These are phyloP conservation scores for Phyllosticta citriasiana DNA, from an alignment of 2,329 filamentous ascomycete species.

Conservation along the genomic window DNA sequence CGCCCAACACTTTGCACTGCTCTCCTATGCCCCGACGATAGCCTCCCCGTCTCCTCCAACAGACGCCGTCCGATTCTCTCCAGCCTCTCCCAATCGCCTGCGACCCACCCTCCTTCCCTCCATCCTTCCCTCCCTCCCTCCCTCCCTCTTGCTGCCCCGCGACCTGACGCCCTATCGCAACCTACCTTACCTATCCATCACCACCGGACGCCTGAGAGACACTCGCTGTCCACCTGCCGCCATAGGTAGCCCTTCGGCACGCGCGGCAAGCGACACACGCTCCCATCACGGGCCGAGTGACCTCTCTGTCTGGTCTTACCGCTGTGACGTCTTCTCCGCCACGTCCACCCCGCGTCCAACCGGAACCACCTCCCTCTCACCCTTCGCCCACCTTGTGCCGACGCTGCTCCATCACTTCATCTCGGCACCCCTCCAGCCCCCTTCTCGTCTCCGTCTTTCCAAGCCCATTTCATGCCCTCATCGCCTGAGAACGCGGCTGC, in stretches of 20 bases:
- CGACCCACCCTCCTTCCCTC: neutral
- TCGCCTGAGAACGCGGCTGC: conserved; percentile 25
- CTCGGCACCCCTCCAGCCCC: neutral
- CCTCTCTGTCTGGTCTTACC: conserved; percentile 1
- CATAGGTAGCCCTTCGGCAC: neutral
- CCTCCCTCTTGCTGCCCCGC: conserved; percentile 1
- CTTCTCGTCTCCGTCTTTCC: neutral
- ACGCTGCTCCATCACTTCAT: neutral
- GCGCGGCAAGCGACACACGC: conserved; percentile 4
- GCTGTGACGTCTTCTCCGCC: conserved; percentile 8
- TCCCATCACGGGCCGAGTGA: conserved; percentile 1
- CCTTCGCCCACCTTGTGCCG: neutral
- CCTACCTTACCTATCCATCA: neutral
- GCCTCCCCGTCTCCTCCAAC: conserved; percentile 1
- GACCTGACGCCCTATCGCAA: conserved; percentile 7
- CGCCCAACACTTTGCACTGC: conserved; percentile 1
- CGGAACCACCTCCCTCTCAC: neutral
- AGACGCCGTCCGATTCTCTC: neutral
- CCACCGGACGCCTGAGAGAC: neutral
- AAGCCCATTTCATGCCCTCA: conserved; percentile 11
- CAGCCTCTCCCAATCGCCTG: conserved; percentile 1
- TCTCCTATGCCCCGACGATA: neutral
- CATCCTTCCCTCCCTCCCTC: neutral
- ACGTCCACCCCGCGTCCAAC: conserved; percentile 7
- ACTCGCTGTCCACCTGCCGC: neutral